Evolutionary conservation across 2,329 filamentous ascomycete species (phyloP), one percentile per base, ranked within the genome.

Genomic region (Colletotrichum falcatum): DNA sequence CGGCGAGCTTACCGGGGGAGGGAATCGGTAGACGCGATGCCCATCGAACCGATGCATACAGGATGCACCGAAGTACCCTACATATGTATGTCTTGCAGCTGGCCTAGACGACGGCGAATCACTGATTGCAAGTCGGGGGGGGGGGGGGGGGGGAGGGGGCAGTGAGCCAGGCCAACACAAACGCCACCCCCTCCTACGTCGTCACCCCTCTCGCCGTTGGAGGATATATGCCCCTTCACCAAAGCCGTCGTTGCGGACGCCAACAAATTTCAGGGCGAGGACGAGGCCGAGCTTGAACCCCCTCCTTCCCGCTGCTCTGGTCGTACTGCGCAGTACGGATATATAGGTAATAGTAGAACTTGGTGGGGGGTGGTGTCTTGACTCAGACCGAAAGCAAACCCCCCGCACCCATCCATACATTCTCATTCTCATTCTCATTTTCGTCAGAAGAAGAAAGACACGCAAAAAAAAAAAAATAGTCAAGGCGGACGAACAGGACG

Each of bases 321-420:
- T n/a, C n/a, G n/a, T n/a, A n/a, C n/a, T n/a, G n/a, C n/a, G n/a
- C n/a, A n/a, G n/a, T n/a, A n/a, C n/a, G n/a, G n/a, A 33, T 9
- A 33, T 16, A 6, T 5, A 16, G 7, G 37, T 18, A 39, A 14
- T 39, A 18, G 37, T 20, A 42, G 39, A 2, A 18, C 6, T 37
- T 42, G 16, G 5, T 20, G 18, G 39, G 39, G 26, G 33, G 56
- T 51, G 63, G 35, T 44, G 51, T 59, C 56, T 51, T 67, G 67
- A 67, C 58, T 67, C 64, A 55, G 12, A 12, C 67, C 44, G 37
- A 12, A 35, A 14, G 35, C 35, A 37, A 37, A 11, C 44, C 14
- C 30, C 20, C 20, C 51, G 33, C 14, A 20, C 12, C 46, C 3
- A 20, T 23, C 7, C 9, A 11, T 33, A 20, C 49, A 23, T 26